Evolutionary conservation across 2,329 filamentous ascomycete genomes (phyloP), one percentile per base, ranked within the genome.

Genomic region (Cryphonectria radicalis): DNA sequence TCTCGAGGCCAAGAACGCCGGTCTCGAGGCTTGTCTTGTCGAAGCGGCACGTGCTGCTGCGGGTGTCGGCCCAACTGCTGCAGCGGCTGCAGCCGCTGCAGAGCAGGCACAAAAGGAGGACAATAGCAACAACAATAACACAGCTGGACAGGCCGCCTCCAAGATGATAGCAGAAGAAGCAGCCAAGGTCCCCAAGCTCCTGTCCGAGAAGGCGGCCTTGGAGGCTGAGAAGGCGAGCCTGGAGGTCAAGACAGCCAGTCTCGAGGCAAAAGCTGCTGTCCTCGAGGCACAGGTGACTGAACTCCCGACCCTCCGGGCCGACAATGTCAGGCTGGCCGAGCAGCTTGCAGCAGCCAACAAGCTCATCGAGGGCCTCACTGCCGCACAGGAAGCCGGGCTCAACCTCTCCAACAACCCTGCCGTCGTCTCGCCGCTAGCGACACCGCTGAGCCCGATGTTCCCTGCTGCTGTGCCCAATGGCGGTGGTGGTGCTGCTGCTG

Each of bases 281-380:
- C 73, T 74, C 11, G 73, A 74, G 42, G 11, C 64, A 17, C 66
- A 71, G 25, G 70, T 71, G 32, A 50, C 62, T 2, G 66, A 74
- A 42, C 57, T 73, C 17, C 71, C 71, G 0, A 14, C 13, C 5
- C 69, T 74, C 22, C 60, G 71, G 0, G 63, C 63, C 13, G 66
- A 74, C 42, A 71, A 70, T 32, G 71, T 59, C 17, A 63, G 63
- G 25, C 71, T 74, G n/a, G 65, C 46, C 13, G 71, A 70, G 67
- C 69, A 74, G 69, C 73, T 74, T 11, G 62, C 59, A 0, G 73
- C 73, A 0, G 69, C 69, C 37, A 73, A 74, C 69, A 69, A 63
- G 65, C 71, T 73, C 14, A 68, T 74, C 64, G 73, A 72, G n/a
- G 70, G 68, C 0, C 62, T 72, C n/a, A 65, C 63, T 4, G 70